Conservation (phyloP, 345 rosid genomes). For the Erodium maritimum region DNA sequence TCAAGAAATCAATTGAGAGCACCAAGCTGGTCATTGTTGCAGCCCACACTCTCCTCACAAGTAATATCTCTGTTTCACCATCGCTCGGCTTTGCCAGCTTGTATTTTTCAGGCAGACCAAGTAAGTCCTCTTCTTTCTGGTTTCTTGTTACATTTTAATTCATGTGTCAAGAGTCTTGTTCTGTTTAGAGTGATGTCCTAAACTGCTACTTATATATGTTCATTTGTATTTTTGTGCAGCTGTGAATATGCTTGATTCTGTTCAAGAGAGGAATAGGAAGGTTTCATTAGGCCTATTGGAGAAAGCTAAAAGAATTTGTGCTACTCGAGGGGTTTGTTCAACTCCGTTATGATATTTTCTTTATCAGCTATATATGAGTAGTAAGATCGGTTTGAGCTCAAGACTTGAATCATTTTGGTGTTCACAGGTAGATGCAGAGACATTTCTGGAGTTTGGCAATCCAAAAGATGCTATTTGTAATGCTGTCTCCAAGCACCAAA, state of each 20-base stretch:
- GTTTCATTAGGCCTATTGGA: constrained; percentile 29
- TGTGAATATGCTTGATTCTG: constrained; percentile 9
- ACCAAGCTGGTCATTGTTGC: constrained; percentile 22
- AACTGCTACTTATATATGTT: neutral
- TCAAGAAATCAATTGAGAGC: constrained; percentile 19
- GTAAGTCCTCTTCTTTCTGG: constrained; percentile 8
- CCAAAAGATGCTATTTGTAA: constrained; percentile 20
- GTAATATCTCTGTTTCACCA: constrained; percentile 3
- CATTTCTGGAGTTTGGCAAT: constrained; percentile 26
- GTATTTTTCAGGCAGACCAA: constrained; percentile 21
- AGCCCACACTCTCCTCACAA: constrained; percentile 20
- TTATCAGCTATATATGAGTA: no score
- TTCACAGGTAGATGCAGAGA: constrained; percentile 33
- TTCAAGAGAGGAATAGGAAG: constrained; percentile 18
- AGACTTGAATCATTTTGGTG: neutral
- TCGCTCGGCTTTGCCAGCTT: constrained; percentile 19
- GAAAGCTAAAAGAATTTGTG: constrained; percentile 36
- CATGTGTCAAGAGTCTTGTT: neutral
- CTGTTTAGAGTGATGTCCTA: neutral
- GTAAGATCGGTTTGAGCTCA: no score
- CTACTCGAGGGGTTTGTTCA: constrained; percentile 29
- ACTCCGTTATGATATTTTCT: neutral
- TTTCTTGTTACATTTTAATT: neutral
- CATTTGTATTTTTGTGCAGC: constrained; percentile 12
- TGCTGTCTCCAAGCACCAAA: constrained; percentile 18